phyloP scores from a whole-genome alignment of 139 green algal genomes.

The Tetraselmis striata region DNA sequence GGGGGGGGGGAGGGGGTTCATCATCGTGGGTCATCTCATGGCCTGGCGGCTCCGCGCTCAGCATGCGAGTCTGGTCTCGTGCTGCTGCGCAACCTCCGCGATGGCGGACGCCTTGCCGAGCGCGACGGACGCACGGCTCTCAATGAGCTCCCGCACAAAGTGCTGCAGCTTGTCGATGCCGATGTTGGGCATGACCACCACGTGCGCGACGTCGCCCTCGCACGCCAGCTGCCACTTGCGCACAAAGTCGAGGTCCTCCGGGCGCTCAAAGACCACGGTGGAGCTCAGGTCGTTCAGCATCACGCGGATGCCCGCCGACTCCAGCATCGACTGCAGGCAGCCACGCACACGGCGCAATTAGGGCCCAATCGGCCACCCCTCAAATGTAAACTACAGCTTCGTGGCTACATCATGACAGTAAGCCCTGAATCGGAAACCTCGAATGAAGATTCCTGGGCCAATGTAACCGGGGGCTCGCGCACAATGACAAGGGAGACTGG shows the following conservation, averaged over 20 bases:
- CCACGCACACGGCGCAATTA: too few relatives aligned
- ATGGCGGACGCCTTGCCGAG: background rate
- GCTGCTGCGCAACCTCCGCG: background rate
- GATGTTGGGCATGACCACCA: constrained; percentile 98
- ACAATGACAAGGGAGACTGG: too few relatives aligned
- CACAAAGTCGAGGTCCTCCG: constrained; percentile 74
- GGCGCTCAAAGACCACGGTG: constrained; percentile 92
- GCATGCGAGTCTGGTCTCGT: background rate
- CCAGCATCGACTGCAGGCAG: constrained; percentile 52
- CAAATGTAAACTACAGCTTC: too few relatives aligned
- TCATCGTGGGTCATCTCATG: background rate
- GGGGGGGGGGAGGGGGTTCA: background rate
- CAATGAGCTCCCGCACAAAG: constrained; percentile 78
- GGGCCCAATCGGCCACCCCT: too few relatives aligned
- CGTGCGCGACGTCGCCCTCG: constrained; percentile 88
- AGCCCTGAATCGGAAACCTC: too few relatives aligned
- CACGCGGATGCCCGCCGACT: constrained; percentile 58
- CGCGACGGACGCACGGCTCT: constrained; percentile 5
- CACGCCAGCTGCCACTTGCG: constrained; percentile 95
- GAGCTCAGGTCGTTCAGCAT: constrained; percentile 91
- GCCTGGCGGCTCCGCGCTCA: too few relatives aligned
- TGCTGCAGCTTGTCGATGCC: constrained; percentile 79
- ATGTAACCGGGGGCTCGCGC: too few relatives aligned
- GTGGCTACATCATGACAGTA: too few relatives aligned
- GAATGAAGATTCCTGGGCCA: too few relatives aligned